A percentile compares a stretch with the other conserved stretches of the same genome.
phyloP scores from a whole-genome alignment of 768 basidiomycete genomes.

The Serendipita sp. region DNA sequence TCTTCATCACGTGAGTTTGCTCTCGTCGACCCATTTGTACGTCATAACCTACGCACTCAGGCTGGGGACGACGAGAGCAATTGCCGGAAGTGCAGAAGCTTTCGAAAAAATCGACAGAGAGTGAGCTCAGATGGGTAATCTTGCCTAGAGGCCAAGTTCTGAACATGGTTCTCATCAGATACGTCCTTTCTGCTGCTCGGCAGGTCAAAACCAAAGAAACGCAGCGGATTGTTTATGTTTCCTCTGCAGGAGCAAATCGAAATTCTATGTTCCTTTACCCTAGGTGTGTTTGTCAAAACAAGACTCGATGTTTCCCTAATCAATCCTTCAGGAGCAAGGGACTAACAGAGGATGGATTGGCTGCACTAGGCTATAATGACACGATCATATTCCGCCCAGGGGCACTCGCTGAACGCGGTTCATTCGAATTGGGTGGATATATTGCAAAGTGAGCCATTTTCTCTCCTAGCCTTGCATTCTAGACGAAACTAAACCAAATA shows the following conservation, averaged over 20 bases:
- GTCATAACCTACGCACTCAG: constrained; percentile 17
- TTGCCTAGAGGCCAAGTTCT: not conserved
- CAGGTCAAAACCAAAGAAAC: constrained; percentile 39
- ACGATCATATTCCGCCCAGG: constrained; percentile 55
- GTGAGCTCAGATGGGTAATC: constrained; percentile 24
- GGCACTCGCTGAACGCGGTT: constrained; percentile 31
- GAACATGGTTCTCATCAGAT: constrained; percentile 23
- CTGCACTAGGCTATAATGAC: constrained; percentile 50
- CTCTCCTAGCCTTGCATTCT: not conserved
- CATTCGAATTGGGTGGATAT: constrained; percentile 26
- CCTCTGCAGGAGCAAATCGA: constrained; percentile 33
- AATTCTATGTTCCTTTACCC: constrained; percentile 36
- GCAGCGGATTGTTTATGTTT: constrained; percentile 57
- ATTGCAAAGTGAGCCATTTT: not conserved
- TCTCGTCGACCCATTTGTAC: not conserved
- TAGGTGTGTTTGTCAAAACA: constrained; percentile 19
- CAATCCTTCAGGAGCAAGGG: constrained; percentile 45
- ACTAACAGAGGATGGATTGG: constrained; percentile 51
- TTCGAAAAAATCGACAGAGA: constrained; percentile 69
- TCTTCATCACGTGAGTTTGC: constrained; percentile 45
- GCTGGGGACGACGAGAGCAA: constrained; percentile 46
- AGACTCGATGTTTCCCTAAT: not conserved
- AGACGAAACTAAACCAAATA: not conserved
- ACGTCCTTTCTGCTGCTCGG: constrained; percentile 57
- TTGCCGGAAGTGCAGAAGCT: constrained; percentile 43